Evolutionary conservation across 345 rosid genomes (phyloP), one percentile per base, ranked within the genome.

Genomic region (Eucalyptus pumila): DNA sequence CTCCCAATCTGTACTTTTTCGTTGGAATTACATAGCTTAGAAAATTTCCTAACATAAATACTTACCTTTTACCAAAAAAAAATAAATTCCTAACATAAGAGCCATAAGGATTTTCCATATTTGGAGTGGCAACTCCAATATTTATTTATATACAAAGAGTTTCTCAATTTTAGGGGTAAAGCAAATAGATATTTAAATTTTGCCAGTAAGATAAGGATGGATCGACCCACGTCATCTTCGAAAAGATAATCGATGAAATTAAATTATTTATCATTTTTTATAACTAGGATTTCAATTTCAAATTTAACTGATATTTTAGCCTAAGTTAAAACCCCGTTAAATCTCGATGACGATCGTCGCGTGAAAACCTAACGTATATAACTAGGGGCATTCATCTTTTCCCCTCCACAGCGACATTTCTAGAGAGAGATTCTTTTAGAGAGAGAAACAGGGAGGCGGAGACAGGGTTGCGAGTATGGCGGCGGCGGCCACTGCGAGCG

Each of bases 401-500:
- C 47, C 85, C 85, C 11, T 76, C 83, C 47, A 1, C 47, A 24
- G 30, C 47, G 83, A 76, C 3, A n/a, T 9, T 24, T 56, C 13
- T 8, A 48, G 27, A 47, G 27, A 67, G 88, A 51, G 42, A 50
- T 21, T 10, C 6, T 19, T 16, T 1, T 24, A 32, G 27, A 47
- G 11, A 47, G 88, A 51, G 85, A 58, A 86, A 15, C 86, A 50
- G 15, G 34, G 69, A 26, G 32, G 54, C 42, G 54, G 86, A 76
- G 60, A 52, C 54, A 88, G 47, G 32, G 40, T 56, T 48, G 45
- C 67, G 44, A 51, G 4, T 1, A 89, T 87, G 89, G 91, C 90
- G 44, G 87, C 89, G 87, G 90, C 90, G 49, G 51, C 89, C 42
- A 85, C 89, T 80, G 32, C 87, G n/a, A 90, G 89, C 88, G 91